Percentiles rank a stretch among this genome's conserved stretches.
Conservation (phyloP, 148 eudicot species). For the Rhododendron kiyosumense region DNA sequence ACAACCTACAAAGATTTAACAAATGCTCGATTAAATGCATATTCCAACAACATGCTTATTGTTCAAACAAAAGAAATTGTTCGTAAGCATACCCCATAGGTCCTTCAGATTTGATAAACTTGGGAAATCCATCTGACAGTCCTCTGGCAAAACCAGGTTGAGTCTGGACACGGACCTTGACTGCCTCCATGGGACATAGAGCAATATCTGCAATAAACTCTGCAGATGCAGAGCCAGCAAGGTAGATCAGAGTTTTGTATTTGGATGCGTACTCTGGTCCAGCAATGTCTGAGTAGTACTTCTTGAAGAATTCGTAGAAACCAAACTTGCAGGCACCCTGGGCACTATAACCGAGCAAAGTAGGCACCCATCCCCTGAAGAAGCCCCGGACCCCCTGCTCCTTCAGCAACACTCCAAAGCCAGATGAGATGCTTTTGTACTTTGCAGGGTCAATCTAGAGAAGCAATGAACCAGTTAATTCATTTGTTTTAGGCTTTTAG, state of each 20-base stretch:
- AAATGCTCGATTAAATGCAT: background rate
- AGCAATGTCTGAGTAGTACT: slow-evolving; percentile 9
- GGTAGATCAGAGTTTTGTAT: slow-evolving; percentile 6
- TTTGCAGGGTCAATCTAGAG: background rate
- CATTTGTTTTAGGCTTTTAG: background rate
- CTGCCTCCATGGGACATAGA: slow-evolving; percentile 3
- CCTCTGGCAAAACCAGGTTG: slow-evolving; percentile 5
- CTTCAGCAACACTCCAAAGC: slow-evolving; percentile 2
- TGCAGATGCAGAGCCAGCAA: slow-evolving; percentile 2
- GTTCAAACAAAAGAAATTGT: background rate
- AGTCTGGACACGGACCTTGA: slow-evolving; percentile 9
- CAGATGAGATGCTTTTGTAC: slow-evolving; percentile 1
- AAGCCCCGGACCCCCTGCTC: background rate
- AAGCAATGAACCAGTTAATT: background rate
- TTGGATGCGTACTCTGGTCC: background rate
- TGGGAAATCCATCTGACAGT: background rate
- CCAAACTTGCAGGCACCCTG: slow-evolving; percentile 14
- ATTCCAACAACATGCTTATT: background rate
- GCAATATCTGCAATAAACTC: background rate
- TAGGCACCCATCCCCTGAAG: slow-evolving; percentile 9
- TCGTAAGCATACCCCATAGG: background rate
- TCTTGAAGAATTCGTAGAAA: slow-evolving; percentile 4
- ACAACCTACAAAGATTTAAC: slow-evolving; percentile 22
- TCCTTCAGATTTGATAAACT: background rate
- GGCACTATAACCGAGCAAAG: slow-evolving; percentile 2